Base-by-base conservation (phyloP, 257 asterid species). In the Solanum dulcamara region DNA sequence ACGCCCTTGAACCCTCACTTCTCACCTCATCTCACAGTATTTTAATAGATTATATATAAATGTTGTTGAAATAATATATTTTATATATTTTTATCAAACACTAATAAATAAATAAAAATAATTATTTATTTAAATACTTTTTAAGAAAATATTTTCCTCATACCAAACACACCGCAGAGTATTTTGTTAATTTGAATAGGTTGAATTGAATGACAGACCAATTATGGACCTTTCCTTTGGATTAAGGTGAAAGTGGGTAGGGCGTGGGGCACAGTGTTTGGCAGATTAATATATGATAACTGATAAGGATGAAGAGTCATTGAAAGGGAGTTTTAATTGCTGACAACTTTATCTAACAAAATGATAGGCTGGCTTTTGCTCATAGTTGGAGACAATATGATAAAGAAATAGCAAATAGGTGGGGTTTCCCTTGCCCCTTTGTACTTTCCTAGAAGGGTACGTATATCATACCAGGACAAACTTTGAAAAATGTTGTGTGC, bases 281-380 rank as follows among this genome's bases (percentile, higher is more conserved):
- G 64, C 46, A 37, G 3, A 50, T 35, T 81, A 30, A 30, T 30
- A 60, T 13, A 60, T 32, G 28, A 7, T 33, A 68, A 18, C 48
- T 32, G 28, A 7, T 33, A 68, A 18, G 40, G 32, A 46, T 68
- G 46, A 37, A 28, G 35, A 62, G 37, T 64, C 38, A 28, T 64
- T 64, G 22, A 28, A 67, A 67, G 44, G 40, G 12, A 28, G 59
- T 59, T 44, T 35, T 85, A 44, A 64, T 30, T 14, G 87, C 59
- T 84, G 86, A 83, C 88, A 38, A 64, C 46, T 87, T 81, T 85
- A 83, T 35, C 6, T 38, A 22, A 59, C 32, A 22, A n/a, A 81
- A 87, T 79, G 62, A 51, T 60, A 4, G 83, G 88, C 85, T 83
- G 85, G 87, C 81, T 75, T 85, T 88, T 22, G 86, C 80, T 72